Evolutionary conservation across 257 asterid genomes (phyloP), one percentile per base, ranked within the genome.

Genomic region (Scutellaria galericulata): DNA sequence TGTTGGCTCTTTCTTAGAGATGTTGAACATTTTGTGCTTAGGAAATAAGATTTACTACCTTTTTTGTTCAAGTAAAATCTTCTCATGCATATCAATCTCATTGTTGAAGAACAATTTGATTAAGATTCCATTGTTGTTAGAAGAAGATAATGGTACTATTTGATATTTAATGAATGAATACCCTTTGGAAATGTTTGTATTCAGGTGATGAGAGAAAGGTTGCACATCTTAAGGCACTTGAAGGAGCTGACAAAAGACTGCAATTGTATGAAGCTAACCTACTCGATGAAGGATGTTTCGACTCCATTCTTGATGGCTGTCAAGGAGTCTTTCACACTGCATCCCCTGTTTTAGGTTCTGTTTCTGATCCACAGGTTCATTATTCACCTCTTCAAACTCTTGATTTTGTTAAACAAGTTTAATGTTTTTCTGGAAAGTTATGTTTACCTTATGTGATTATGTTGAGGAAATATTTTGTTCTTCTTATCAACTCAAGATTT

Each of bases 321-420:
- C 81, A 82, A 14, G 83, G 88, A 2, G 92, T 86, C 48, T 89
- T 89, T 54, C 96, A 89, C 77, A 80, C 85, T 4, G 89, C 93
- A 18, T 82, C 96, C 2, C 93, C 93, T 0, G 86, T 87, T 72
- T n/a, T n/a, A n/a, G n/a, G n/a, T n/a, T n/a, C 77, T 10, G 74
- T 39, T n/a, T 58, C 69, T 5, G 59, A 85, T 48, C 89, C 88
- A 31, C 76, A 86, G 88, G 92, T 79, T 42, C 66, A 3, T 53
- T 50, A 5, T 44, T 22, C n/a, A 13, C 11, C 39, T n/a, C 24
- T 61, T 37, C 24, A 27, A 9, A n/a, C n/a, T 37, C 10, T 8
- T 15, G 20, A 41, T 18, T 39, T 44, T 18, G 55, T 4, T 18
- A 9, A 18, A 2, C 45, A 42, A 14, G 18, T 20, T 64, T 64